Conservation (phyloP, 176 grass and related monocot species). For the Oropetium thomaeum region DNA sequence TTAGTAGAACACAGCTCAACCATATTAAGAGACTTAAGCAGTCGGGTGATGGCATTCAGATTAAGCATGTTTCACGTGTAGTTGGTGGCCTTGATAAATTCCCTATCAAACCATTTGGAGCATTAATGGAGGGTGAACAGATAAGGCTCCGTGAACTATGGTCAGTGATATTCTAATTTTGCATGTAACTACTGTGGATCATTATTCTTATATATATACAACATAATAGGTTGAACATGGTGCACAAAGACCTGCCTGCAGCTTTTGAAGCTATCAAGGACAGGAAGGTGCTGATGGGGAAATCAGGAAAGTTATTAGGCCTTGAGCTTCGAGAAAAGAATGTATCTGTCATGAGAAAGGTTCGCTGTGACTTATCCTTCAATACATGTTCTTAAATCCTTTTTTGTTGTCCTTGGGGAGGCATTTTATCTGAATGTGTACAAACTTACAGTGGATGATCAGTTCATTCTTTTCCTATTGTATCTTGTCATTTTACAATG, state of each 20-base stretch:
- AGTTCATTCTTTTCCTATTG: conserved; percentile 16
- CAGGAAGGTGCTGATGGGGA: conserved; percentile 24
- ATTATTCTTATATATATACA: conserved; percentile 17
- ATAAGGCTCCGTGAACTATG: conserved; percentile 41
- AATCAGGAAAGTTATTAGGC: conserved; percentile 29
- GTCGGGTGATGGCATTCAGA: conserved; percentile 61
- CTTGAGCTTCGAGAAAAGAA: conserved; percentile 45
- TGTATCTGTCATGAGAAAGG: conserved; percentile 41
- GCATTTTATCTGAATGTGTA: conserved; percentile 9
- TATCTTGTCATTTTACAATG: conserved; percentile 29
- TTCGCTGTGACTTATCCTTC: conserved; percentile 31
- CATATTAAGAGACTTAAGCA: conserved; percentile 56
- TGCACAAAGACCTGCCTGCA: conserved; percentile 43
- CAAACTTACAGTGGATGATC: conserved; percentile 8
- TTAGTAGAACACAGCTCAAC: conserved; percentile 52
- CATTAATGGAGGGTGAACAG: conserved; percentile 47
- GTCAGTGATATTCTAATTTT: conserved; percentile 31
- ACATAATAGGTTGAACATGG: conserved; percentile 45
- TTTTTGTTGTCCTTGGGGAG: neutral
- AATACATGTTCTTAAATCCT: conserved; percentile 4
- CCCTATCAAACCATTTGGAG: conserved; percentile 41
- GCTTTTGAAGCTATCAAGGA: conserved; percentile 28
- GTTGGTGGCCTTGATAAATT: conserved; percentile 58
- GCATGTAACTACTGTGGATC: neutral
- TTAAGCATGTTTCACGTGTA: conserved; percentile 43